Conservation (phyloP, 345 rosid genomes). For the Brassica cretica region DNA sequence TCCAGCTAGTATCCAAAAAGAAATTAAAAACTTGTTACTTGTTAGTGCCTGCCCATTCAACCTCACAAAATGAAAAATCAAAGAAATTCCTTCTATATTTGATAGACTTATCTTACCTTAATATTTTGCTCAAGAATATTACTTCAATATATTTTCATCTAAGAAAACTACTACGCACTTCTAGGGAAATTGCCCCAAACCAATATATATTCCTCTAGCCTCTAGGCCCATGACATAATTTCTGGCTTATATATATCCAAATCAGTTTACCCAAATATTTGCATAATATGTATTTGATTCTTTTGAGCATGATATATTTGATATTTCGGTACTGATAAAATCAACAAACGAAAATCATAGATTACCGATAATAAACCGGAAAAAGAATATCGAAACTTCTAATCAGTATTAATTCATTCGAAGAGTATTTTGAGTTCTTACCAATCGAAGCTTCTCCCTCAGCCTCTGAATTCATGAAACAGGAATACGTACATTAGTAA, state of each 20-base stretch:
- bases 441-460: neutral
- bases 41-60: neutral
- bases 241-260: slow-evolving; percentile 1
- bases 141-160: neutral
- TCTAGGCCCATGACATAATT: neutral
- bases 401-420: neutral
- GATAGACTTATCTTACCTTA: neutral
- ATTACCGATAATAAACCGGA: neutral
- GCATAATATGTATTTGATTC: neutral
- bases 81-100: neutral
- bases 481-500: neutral
- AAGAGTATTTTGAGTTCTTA: neutral
- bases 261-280: neutral
- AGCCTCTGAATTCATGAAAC: neutral
- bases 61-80: neutral
- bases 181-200: neutral
- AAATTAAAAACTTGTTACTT: too few relatives aligned
- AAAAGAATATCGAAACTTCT: neutral
- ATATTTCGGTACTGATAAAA: neutral
- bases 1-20: too few relatives aligned
- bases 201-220: neutral
- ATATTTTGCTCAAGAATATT: too few relatives aligned
- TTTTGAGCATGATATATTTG: neutral
- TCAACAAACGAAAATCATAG: neutral
- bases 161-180: neutral